Evolutionary conservation across 1,284 basidiomycete genomes (phyloP), one percentile per base, ranked within the genome.

Genomic region (Tilletia caries): DNA sequence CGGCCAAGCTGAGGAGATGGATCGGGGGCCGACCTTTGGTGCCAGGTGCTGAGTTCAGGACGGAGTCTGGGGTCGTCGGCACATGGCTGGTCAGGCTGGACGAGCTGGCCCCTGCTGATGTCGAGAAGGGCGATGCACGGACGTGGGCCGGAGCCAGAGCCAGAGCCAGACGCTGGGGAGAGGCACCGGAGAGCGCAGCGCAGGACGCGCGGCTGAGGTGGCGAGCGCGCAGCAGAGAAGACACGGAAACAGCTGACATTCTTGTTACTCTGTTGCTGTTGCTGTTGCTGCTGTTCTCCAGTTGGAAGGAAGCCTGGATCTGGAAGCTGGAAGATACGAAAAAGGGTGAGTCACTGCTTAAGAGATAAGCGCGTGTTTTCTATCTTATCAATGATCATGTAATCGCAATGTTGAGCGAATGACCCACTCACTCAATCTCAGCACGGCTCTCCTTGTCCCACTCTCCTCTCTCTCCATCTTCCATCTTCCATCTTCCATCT

Each of bases 1-100:
- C 92, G 12, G 92, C 93, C 72, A 95, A 86, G 8, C 91, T 91
- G 88, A 94, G 89, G 0, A 95, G 85, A 81, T 91, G 91, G 1
- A 90, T 91, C 18, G 83, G 83, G 10, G 29, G 1, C 32, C 34
- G 32, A 13, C 58, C 58, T 18, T 62, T 62, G 29, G 58, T 13
- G 29, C 34, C 58, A 6, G 58, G 58, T 10, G 27, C 13, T 37
- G 58, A 62, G 13, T 27, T 62, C 29, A 62, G 58, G 58, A 62
- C 58, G 12, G 29, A 12, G 3, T 33, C 2, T 20, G 58, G 32
- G 10, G 58, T 29, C 18, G 20, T 34, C 15, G 58, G 32, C 18
- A 32, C 58, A 15, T 18, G 34, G 5, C 29, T 62, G 29, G 58
- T 32, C 29, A 62, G n/a, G 13, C 29, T 37, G 10, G 58, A 33